phyloP scores from a whole-genome alignment of 1,284 basidiomycete genomes.

The Coniferiporia sulphurascens region DNA sequence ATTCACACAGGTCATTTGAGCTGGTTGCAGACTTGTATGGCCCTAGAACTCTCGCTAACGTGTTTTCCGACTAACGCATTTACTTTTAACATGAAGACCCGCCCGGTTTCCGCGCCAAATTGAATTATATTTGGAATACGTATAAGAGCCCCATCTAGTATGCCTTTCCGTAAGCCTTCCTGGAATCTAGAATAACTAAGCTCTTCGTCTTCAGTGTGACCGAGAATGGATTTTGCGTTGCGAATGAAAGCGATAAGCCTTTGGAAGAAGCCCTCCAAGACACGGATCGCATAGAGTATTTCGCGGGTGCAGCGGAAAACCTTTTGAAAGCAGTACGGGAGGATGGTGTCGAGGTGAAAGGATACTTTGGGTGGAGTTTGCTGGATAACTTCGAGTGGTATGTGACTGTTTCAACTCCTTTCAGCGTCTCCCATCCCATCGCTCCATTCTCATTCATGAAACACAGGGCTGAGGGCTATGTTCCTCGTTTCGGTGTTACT shows the following conservation, averaged over 20 bases:
- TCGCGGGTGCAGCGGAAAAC: conserved; percentile 54
- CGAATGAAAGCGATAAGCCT: conserved; percentile 53
- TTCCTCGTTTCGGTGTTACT: conserved; percentile 57
- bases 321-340: conserved; percentile 54
- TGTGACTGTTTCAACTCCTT: neutral
- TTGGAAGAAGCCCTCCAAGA: conserved; percentile 57
- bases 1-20: conserved; percentile 40
- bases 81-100: conserved; percentile 30
- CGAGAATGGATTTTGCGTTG: conserved; percentile 70
- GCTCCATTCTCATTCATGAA: neutral
- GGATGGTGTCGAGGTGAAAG: conserved; percentile 61
- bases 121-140: conserved; percentile 66
- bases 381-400: conserved; percentile 73
- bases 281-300: conserved; percentile 62
- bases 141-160: conserved; percentile 29
- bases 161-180: neutral
- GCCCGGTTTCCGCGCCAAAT: conserved; percentile 53
- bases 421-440: neutral
- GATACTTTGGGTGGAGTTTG: conserved; percentile 74
- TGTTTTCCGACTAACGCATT: neutral
- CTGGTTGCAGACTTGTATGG: conserved; percentile 50
- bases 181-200: neutral
- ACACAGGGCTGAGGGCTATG: conserved; percentile 51
- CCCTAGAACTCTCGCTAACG: neutral
- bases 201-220: conserved; percentile 42